Evolutionary conservation across 495 filamentous ascomycete species (phyloP), one percentile per base, ranked within the genome.

Genomic region (Sphaerosporella brunnea): DNA sequence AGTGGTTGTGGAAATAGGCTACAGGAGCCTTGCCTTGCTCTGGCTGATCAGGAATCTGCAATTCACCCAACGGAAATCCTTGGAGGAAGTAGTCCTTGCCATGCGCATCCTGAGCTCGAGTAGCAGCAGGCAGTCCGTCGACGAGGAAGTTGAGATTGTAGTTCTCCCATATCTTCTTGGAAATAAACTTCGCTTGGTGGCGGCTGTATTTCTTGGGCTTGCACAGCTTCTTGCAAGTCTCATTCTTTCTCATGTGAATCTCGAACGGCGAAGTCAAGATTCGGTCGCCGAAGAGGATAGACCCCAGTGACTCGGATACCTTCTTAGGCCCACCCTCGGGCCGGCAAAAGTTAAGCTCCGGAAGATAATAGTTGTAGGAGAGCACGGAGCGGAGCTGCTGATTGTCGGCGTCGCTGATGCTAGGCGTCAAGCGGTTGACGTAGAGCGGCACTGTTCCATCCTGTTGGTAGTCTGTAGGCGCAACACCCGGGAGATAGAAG

Each of bases 401-500:
- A 65, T 93, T 84, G 11, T 39, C 23, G 50, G 67, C 65, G 47
- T 73, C 68, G n/a, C 80, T 73, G n/a, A 79, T 73, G 3, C 83
- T 73, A 5, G 90, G 87, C 2, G 87, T 93, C 51, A 97, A 77
- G 55, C 78, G 74, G 64, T 97, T 96, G 63, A 97, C 90, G 60
- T 82, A 75, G 23, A 97, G 75, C 21, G 84, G 81, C n/a, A 97
- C 90, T 20, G 66, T 64, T 48, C 84, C 78, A 54, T 73, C 77
- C 20, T 66, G 58, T 52, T 78, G 72, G 66, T 96, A 97, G 36
- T 86, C 83, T 19, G 80, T 85, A n/a, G 92, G 90, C 42, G 87
- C 86, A 58, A 95, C 84, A 50, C 90, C 90, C 13, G 90, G 90
- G 30, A 97, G 79, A 66, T 96, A 96, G 69, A 96, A 96, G 44